phyloP scores from a whole-genome alignment of 345 rosid genomes.

The Fremontodendron californicum region DNA sequence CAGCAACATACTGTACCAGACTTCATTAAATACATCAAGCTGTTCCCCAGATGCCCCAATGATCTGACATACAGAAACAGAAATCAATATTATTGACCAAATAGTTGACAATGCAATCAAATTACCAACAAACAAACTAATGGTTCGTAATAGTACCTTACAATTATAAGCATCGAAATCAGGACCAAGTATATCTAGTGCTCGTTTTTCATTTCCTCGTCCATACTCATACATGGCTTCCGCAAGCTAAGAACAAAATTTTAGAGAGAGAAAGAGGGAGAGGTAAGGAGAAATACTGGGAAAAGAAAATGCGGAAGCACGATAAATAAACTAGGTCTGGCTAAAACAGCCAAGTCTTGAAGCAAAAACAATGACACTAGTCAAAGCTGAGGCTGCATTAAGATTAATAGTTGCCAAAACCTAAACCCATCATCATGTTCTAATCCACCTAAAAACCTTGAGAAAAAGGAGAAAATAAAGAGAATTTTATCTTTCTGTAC shows the following conservation, averaged over 20 bases:
- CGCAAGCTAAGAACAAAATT: constrained; percentile 50
- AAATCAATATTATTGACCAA: neutral
- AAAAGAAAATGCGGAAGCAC: neutral
- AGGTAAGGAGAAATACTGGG: neutral
- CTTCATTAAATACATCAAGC: constrained; percentile 83
- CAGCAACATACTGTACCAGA: constrained; percentile 65
- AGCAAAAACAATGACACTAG: neutral
- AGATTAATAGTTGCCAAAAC: no score
- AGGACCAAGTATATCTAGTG: constrained; percentile 56
- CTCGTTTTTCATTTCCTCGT: constrained; percentile 45
- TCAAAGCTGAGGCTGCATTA: neutral
- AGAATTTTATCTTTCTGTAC: neutral
- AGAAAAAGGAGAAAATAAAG: neutral
- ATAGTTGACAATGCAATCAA: neutral
- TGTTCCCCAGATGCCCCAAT: constrained; percentile 92
- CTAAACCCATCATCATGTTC: neutral
- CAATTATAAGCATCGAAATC: constrained; percentile 59
- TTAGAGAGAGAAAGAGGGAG: neutral
- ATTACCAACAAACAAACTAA: neutral
- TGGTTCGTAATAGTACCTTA: constrained; percentile 45
- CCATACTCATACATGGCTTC: constrained; percentile 68
- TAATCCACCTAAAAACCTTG: neutral
- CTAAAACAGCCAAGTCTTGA: neutral
- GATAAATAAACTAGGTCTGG: neutral
- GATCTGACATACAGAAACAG: constrained; percentile 33